Conservation (phyloP, 75 land plant genomes). For the Sequoiadendron giganteum region DNA sequence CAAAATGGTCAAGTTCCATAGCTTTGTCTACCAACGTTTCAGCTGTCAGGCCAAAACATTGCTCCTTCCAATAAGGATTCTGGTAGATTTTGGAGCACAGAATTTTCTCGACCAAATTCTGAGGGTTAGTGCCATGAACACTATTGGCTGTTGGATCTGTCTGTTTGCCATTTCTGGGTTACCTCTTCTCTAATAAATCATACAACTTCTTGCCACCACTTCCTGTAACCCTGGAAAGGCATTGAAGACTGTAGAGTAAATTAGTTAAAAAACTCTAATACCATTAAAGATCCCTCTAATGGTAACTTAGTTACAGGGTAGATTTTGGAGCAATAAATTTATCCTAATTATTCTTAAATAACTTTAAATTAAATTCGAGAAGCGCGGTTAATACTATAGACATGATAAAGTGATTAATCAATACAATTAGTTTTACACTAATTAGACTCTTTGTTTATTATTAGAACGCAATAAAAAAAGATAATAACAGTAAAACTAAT, state of each 20-base stretch:
- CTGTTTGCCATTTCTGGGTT: constrained; percentile 83
- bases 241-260: not conserved
- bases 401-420: no score
- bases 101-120: constrained; percentile 97
- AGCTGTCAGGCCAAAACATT: constrained; percentile 98
- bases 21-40: constrained; percentile 99
- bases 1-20: constrained; percentile 98
- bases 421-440: no score
- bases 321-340: no score
- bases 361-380: no score
- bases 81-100: constrained; percentile 91
- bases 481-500: no score
- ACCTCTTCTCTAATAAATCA: not conserved
- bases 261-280: no score
- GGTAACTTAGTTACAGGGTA: no score
- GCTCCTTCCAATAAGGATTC: constrained; percentile 99
- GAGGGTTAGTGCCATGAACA: constrained; percentile 98
- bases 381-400: no score
- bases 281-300: no score
- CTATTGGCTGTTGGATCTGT: constrained; percentile 94
- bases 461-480: no score
- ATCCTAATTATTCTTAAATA: no score
- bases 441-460: no score
- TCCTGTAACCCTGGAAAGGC: not conserved
- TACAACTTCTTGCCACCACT: not conserved